Conservation (phyloP, 441 rosid species). For the Omphalea diandra region DNA sequence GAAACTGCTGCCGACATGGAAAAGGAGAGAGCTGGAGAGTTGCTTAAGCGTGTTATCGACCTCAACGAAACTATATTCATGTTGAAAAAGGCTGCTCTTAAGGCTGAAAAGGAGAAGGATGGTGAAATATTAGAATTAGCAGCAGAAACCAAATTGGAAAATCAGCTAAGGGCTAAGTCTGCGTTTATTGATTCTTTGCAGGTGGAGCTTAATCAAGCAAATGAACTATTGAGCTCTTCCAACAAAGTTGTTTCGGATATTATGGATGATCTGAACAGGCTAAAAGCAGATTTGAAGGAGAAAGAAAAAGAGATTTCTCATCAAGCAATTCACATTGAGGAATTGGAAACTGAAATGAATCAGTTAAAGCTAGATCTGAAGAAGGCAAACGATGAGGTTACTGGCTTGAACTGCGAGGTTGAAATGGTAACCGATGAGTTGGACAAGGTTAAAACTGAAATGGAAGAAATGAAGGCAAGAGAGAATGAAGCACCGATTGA, state of each 20-base stretch:
- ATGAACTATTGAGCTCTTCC: conserved; percentile 27
- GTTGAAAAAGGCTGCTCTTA: conserved; percentile 27
- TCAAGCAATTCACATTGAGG: conserved; percentile 24
- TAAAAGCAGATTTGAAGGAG: conserved; percentile 29
- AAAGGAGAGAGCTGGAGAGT: conserved; percentile 41
- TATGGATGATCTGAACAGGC: conserved; percentile 14
- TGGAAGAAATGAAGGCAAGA: conserved; percentile 27
- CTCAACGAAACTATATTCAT: conserved; percentile 33
- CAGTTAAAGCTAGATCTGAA: conserved; percentile 26
- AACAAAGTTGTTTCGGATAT: conserved; percentile 31
- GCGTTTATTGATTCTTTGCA: conserved; percentile 21
- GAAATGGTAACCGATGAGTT: conserved; percentile 29
- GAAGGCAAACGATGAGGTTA: conserved; percentile 29
- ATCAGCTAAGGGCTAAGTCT: conserved; percentile 30
- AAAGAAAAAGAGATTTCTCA: conserved; percentile 35
- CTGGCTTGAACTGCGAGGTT: conserved; percentile 20
- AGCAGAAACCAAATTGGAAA: conserved; percentile 27
- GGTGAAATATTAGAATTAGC: conserved; percentile 28
- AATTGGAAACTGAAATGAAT: conserved; percentile 34
- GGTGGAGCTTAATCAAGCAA: conserved; percentile 28
- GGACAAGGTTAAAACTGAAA: conserved; percentile 24
- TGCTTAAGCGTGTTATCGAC: conserved; percentile 22
- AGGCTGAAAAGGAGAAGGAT: conserved; percentile 33
- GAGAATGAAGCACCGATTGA: conserved; percentile 42
- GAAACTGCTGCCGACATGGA: conserved; percentile 38